Evolutionary conservation across 2,329 filamentous ascomycete genomes (phyloP), one percentile per base, ranked within the genome.

Genomic region (Colletotrichum sp.): DNA sequence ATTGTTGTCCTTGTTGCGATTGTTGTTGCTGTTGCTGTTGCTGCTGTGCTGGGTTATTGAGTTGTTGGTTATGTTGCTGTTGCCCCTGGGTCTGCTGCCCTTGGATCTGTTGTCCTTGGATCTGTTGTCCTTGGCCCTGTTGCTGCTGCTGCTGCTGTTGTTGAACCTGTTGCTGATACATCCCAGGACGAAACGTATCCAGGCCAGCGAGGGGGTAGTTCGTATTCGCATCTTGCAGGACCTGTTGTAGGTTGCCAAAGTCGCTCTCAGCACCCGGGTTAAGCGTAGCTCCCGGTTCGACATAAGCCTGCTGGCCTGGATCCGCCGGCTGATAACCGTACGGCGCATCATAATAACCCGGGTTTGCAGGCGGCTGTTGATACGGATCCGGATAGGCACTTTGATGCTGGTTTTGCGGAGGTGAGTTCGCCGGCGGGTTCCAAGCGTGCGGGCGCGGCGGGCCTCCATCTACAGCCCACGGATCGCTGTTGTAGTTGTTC

Each of bases 401-500:
- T 52, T 22, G 44, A 7, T 13, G 0, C 1, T 52, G 10, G 59
- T 36, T 63, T n/a, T 63, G 59, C 59, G 59, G 59, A 4, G 30
- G 30, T 8, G 28, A 32, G 30, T 16, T 62, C 28, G 28, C 26
- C 15, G 26, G 28, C 59, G 30, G 59, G 8, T 63, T 63, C 28
- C 26, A 28, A 24, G 64, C 39, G 48, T 67, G 64, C 12, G n/a
- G 24, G 8, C 9, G 44, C 6, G 28, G 26, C 4, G 13, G 65
- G 26, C 44, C 44, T 52, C 44, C 44, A 22, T 52, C 44, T 1
- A n/a, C 6, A 44, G 32, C 32, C 34, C 62, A 64, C n/a, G 59
- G 34, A 32, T 66, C 22, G 10, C 26, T 66, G 32, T 60, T 68
- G 22, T 28, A n/a, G 66, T 30, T 68, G 32, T 16, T 52, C n/a